These are phyloP conservation scores for Chimonanthus praecox DNA, from an alignment of 164 flowering plant genomes.

Conservation along the genomic window DNA sequence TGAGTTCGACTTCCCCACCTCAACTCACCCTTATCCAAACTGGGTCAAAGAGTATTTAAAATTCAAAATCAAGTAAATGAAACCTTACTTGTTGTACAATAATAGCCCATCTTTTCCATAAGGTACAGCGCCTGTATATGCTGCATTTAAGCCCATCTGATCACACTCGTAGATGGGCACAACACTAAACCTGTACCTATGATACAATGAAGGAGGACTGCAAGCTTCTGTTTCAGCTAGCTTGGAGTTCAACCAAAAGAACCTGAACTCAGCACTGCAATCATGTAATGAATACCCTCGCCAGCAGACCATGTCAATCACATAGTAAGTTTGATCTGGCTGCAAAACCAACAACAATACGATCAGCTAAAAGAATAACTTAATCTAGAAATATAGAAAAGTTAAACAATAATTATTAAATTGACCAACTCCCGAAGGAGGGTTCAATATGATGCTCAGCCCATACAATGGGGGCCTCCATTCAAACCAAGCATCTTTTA, in stretches of 20 bases:
- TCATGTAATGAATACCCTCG: conserved; percentile 80
- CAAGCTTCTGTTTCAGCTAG: conserved; percentile 83
- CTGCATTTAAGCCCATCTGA: conserved; percentile 53
- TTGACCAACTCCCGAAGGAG: neutral
- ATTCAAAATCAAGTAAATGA: neutral
- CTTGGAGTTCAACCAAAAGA: conserved; percentile 94
- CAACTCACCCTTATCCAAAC: too few relatives aligned
- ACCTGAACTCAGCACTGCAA: conserved; percentile 90
- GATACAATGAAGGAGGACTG: conserved; percentile 67
- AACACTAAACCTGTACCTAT: conserved; percentile 65
- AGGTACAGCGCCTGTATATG: conserved; percentile 62
- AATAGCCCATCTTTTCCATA: conserved; percentile 81
- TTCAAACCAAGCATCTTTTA: neutral
- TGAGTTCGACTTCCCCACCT: too few relatives aligned
- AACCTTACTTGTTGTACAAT: conserved; percentile 84
- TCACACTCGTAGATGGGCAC: conserved; percentile 80
- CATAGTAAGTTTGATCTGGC: conserved; percentile 89
- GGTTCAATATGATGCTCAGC: neutral
- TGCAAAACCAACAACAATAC: conserved; percentile 28
- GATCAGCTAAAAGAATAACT: conserved; percentile 6
- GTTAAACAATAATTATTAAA: neutral
- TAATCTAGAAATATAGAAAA: neutral
- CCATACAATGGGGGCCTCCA: neutral
- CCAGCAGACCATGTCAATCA: conserved; percentile 96
- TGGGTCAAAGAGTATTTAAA: neutral